Evolutionary conservation across 805 yeast species (phyloP).

Genomic region (Teunomyces gatunensis): DNA sequence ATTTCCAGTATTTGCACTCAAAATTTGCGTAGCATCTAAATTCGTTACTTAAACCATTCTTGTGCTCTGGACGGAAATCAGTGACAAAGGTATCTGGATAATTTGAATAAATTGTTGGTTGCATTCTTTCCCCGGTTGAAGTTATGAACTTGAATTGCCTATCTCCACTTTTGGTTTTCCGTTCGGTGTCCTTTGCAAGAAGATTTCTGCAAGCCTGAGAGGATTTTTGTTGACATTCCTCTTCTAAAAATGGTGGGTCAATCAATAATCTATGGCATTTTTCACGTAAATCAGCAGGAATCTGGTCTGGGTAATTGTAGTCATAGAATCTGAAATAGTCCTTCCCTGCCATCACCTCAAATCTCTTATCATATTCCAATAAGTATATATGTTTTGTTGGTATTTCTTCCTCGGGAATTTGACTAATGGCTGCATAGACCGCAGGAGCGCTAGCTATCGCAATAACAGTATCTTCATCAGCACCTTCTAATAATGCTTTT

Average conservation of each 20-base stretch:
- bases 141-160: slow-evolving; percentile 54
- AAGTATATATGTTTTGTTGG: slow-evolving; percentile 73
- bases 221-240: slow-evolving; percentile 74
- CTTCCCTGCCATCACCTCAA: slow-evolving; percentile 66
- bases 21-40: slow-evolving; percentile 81
- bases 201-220: slow-evolving; percentile 54
- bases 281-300: slow-evolving; percentile 55
- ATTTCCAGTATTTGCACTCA: slow-evolving; percentile 69
- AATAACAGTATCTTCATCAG: slow-evolving; percentile 66
- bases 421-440: slow-evolving; percentile 77
- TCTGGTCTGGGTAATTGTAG: slow-evolving; percentile 62
- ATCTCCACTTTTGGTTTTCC: slow-evolving; percentile 40
- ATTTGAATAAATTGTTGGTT: slow-evolving; percentile 51
- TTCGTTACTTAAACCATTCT: slow-evolving; percentile 83
- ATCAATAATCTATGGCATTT: slow-evolving; percentile 70
- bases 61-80: slow-evolving; percentile 72
- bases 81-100: slow-evolving; percentile 70
- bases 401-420: slow-evolving; percentile 45
- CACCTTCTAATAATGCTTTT: slow-evolving; percentile 71
- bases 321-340: slow-evolving; percentile 72
- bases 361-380: slow-evolving; percentile 77
- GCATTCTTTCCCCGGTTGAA: slow-evolving; percentile 90
- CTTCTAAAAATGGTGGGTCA: slow-evolving; percentile 87
- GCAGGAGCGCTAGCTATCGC: slow-evolving; percentile 89
- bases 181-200: slow-evolving; percentile 39